Evolutionary conservation across 106 monocot genomes (phyloP).

Genomic region (Ottelia alismoides): DNA sequence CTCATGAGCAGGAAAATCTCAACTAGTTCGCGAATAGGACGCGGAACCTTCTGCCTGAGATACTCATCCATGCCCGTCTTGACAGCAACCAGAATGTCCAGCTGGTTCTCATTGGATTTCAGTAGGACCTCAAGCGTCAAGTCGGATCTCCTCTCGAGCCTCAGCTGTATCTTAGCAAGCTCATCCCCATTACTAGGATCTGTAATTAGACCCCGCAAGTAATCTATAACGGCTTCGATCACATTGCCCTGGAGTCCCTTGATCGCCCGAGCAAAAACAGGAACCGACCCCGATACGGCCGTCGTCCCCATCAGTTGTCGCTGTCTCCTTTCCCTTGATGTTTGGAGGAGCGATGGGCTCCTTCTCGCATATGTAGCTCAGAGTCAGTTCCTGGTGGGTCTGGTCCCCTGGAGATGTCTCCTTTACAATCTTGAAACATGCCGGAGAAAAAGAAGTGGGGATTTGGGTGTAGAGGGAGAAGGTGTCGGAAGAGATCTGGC

Average conservation of each 20-base stretch:
- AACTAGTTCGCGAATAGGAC: slow-evolving; percentile 40
- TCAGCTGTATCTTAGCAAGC: slow-evolving; percentile 47
- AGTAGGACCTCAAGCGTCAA: slow-evolving; percentile 47
- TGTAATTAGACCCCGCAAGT: slow-evolving; percentile 5
- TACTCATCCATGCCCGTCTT: slow-evolving; percentile 46
- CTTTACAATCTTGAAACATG: no score
- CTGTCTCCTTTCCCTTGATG: slow-evolving; percentile 41
- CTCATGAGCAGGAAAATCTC: slow-evolving; percentile 60
- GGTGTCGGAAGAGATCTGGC: no score
- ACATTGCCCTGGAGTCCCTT: slow-evolving; percentile 1
- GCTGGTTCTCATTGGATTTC: slow-evolving; percentile 51
- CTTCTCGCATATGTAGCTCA: no score
- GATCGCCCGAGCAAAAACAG: slow-evolving; percentile 5
- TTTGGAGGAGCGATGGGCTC: slow-evolving; percentile 5
- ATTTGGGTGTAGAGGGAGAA: no score
- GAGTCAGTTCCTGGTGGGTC: no score
- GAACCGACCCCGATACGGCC: slow-evolving; percentile 8
- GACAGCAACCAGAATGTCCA: slow-evolving; percentile 72
- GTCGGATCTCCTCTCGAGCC: slow-evolving; percentile 60
- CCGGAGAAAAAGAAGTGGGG: no score
- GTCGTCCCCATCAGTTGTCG: slow-evolving; percentile 9
- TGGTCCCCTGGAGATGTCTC: no score
- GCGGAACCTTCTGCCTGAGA: slow-evolving; percentile 27
- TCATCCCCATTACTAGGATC: slow-evolving; percentile 11
- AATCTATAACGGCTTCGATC: slow-evolving; percentile 5